Base-by-base conservation (phyloP, 1,139 yeast genomes). In the Candida buenavistaensis region DNA sequence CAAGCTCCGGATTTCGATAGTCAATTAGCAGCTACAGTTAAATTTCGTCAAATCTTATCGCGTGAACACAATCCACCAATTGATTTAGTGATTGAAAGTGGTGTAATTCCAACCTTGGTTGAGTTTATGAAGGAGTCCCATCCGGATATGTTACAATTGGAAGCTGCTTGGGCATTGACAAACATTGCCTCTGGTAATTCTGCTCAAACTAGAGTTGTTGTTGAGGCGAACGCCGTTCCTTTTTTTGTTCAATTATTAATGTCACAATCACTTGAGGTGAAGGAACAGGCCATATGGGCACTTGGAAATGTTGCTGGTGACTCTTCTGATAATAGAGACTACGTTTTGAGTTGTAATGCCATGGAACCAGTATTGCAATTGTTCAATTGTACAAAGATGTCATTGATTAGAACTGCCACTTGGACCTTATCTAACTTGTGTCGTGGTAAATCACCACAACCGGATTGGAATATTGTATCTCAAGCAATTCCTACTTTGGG, bases 281-380 rank as follows among this genome's bases (percentile, higher is more conserved):
- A 88, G 62, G 98, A 92, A 59, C 98, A 92, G 68, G 97, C 97
- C 14, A 92, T 92, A 50, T 92, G 98, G 98, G 98, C 98, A 24
- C 72, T 92, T 51, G 98, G 98, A 63, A 94, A 92, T 60, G 96
- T 92, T 59, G 97, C 98, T 20, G 98, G 98, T 62, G 98, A 92
- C 60, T 86, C 96, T 14, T 76, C 96, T 12, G 73, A 73, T 37
- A 88, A 82, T 70, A 80, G 98, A 66, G 97, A 92, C 64, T 82
- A 75, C 50, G 98, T 92, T 27, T 73, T 92, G 50, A 67, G 73
- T 30, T 82, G 89, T 52, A 82, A 86, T 44, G 97, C 97, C 20
- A 83, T 92, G 83, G 82, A 78, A 42, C 96, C 97, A 6, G 86
- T 92, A 39, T 72, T 92, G 52, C 71, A 78, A 20, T 70, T 92